A percentile compares a stretch with the other conserved stretches of the same genome.
These are phyloP conservation scores for Colletotrichum tanaceti DNA, from an alignment of 2,329 filamentous ascomycete species.

Conservation along the genomic window DNA sequence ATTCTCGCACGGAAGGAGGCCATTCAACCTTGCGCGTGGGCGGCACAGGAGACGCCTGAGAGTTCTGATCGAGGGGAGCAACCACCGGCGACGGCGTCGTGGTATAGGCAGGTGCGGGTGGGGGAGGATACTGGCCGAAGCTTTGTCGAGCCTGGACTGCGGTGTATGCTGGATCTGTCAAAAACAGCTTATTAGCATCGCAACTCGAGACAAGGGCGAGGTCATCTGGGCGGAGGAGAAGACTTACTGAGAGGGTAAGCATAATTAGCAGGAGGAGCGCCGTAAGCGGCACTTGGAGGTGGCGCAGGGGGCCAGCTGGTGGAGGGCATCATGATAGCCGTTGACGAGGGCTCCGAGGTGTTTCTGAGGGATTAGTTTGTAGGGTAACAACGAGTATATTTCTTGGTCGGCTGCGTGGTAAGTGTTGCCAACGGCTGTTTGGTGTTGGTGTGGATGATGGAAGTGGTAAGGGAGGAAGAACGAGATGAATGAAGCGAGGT, in stretches of 20 bases:
- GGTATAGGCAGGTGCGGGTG: slow-evolving; percentile 44
- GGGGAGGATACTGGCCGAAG: slow-evolving; percentile 61
- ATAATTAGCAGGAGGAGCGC: slow-evolving; percentile 49
- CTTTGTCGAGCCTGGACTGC: slow-evolving; percentile 72
- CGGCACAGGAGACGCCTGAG: slow-evolving; percentile 42
- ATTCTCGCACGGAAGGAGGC: slow-evolving; percentile 83
- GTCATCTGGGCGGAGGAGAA: not conserved
- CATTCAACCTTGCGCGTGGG: slow-evolving; percentile 76
- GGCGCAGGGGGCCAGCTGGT: slow-evolving; percentile 48
- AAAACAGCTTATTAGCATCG: slow-evolving; percentile 25
- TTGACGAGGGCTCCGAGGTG: not conserved
- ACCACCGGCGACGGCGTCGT: slow-evolving; percentile 43
- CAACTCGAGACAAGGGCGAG: slow-evolving; percentile 3
- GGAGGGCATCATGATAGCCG: slow-evolving; percentile 48
- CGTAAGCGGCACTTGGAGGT: slow-evolving; percentile 55
- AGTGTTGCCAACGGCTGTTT: not conserved
- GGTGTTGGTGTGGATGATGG: not conserved
- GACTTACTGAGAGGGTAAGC: slow-evolving; percentile 55
- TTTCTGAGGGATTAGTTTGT: slow-evolving; percentile 36
- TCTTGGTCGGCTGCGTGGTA: not conserved
- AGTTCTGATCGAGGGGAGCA: slow-evolving; percentile 41
- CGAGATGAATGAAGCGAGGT: slow-evolving; percentile 15
- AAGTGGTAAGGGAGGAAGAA: not conserved
- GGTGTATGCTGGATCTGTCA: slow-evolving; percentile 66
- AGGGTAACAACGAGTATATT: not conserved